phyloP scores from a whole-genome alignment of 2,329 filamentous ascomycete genomes.

The Rhynchosporium agropyri region DNA sequence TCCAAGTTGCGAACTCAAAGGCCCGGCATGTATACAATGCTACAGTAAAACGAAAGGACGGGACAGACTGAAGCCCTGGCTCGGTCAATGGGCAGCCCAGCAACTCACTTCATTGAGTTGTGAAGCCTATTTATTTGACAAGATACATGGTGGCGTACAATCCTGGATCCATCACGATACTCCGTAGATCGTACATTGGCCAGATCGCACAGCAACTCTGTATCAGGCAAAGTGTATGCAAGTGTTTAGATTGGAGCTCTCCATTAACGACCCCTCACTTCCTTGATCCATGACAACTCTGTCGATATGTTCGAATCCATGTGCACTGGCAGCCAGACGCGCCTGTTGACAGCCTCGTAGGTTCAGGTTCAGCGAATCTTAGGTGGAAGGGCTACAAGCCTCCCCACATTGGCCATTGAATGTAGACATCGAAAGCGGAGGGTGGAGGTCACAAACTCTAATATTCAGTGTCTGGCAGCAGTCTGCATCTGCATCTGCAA shows the following conservation, averaged over 20 bases:
- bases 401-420: background rate
- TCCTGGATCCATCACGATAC: background rate
- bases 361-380: background rate
- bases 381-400: background rate
- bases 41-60: background rate
- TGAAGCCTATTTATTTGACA: background rate
- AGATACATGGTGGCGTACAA: background rate
- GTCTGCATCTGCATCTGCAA: slow-evolving; percentile 9
- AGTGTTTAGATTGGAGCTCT: slow-evolving; percentile 1
- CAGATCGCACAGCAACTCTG: background rate
- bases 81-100: background rate
- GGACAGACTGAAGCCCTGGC: background rate
- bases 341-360: background rate
- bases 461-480: background rate
- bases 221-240: background rate
- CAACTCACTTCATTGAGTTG: slow-evolving; percentile 1
- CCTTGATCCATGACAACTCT: background rate
- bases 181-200: background rate
- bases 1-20: slow-evolving; percentile 4
- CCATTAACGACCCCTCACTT: background rate
- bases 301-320: background rate
- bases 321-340: background rate
- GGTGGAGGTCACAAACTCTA: background rate
- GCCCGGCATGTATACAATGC: background rate
- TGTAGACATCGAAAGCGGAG: background rate